These are phyloP conservation scores for Phytophthora agathidicida DNA, from an alignment of 352 stramenopile genomes.

Conservation along the genomic window DNA sequence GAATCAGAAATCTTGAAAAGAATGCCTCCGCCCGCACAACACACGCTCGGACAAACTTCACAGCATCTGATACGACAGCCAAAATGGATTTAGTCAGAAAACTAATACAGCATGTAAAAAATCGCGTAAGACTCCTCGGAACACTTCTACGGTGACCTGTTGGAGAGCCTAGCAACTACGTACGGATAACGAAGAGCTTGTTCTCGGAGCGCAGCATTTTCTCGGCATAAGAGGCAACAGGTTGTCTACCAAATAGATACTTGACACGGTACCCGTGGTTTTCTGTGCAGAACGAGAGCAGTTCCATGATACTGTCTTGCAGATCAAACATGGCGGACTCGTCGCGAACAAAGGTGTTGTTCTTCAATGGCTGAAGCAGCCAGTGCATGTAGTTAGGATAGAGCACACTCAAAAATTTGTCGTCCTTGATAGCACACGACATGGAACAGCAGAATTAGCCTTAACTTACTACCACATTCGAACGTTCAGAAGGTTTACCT, in stretches of 20 bases:
- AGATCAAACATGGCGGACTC: constrained; percentile 69
- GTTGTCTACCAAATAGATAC: constrained; percentile 84
- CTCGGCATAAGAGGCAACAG: constrained; percentile 72
- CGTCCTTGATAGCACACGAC: constrained; percentile 48
- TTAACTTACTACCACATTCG: background rate
- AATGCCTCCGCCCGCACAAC: constrained; percentile 78
- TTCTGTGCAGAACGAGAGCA: constrained; percentile 88
- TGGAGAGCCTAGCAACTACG: constrained; percentile 23
- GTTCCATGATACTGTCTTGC: constrained; percentile 84
- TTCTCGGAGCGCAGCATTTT: constrained; percentile 84
- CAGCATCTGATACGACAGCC: constrained; percentile 48
- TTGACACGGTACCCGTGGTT: constrained; percentile 88
- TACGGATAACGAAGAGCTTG: constrained; percentile 87
- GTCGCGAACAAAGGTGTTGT: constrained; percentile 43
- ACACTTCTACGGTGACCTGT: constrained; percentile 26
- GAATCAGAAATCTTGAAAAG: constrained; percentile 82
- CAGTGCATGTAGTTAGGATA: constrained; percentile 90
- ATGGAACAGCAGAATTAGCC: background rate
- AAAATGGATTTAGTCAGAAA: background rate
- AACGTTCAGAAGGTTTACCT: constrained; percentile 45
- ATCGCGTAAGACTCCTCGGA: constrained; percentile 27
- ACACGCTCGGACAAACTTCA: constrained; percentile 82
- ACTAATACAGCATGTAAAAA: background rate
- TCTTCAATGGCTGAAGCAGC: constrained; percentile 84
- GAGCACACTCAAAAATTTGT: constrained; percentile 88